phyloP scores from a whole-genome alignment of 257 asterid species.

The Solanum virginianum region DNA sequence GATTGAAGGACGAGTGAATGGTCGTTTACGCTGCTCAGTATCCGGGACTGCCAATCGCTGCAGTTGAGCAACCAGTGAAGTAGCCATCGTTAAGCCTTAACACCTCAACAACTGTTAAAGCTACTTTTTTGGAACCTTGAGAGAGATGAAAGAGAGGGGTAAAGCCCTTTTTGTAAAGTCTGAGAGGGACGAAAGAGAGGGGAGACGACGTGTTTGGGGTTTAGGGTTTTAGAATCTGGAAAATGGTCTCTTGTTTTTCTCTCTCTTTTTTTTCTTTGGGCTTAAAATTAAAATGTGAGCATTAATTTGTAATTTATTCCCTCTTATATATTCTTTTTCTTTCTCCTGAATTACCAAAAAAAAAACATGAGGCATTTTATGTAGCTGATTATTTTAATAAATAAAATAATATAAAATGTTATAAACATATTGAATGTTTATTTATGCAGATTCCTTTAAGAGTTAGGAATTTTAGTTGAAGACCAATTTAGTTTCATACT shows the following conservation, averaged over 20 bases:
- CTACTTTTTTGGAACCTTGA: neutral
- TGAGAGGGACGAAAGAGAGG: neutral
- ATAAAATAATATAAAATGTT: no score
- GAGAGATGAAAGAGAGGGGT: neutral
- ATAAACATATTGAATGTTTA: no score
- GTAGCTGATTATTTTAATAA: no score
- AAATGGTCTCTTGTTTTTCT: neutral
- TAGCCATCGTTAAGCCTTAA: conserved; percentile 24
- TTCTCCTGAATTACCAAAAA: no score
- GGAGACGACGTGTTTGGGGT: neutral
- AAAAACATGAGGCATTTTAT: no score
- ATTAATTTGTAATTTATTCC: no score
- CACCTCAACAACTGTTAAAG: neutral
- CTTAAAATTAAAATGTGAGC: neutral
- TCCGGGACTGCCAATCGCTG: conserved; percentile 46
- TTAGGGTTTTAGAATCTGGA: neutral
- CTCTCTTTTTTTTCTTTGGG: neutral
- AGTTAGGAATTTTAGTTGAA: no score
- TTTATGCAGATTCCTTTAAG: no score
- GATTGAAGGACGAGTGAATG: conserved; percentile 69
- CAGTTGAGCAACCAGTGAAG: conserved; percentile 59
- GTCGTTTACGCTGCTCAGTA: conserved; percentile 49
- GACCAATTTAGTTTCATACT: no score
- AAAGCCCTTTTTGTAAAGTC: neutral
- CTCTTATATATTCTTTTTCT: no score